Evolutionary conservation across 495 filamentous ascomycete genomes (phyloP).

Genomic region (Aspergillus cavernicola): DNA sequence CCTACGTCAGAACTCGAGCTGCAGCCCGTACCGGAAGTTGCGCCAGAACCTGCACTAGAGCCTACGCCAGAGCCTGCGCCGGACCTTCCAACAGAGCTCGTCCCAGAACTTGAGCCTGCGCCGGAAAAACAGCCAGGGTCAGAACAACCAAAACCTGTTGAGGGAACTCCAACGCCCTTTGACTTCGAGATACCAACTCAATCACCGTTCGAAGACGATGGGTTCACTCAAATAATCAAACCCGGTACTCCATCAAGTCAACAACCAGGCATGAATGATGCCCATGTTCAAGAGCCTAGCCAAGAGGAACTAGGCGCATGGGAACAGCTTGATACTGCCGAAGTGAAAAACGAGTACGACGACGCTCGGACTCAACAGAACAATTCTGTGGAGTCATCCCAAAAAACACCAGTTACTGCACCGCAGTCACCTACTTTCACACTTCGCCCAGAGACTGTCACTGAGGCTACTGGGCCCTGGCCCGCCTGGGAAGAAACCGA

Average conservation of each 20-base stretch:
- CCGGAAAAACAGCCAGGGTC: conserved; percentile 14
- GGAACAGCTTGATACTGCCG: conserved; percentile 7
- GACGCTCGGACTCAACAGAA: conserved; percentile 16
- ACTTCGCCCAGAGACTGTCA: conserved; percentile 15
- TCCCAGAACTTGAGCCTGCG: conserved; percentile 17
- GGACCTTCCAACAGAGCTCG: conserved; percentile 6
- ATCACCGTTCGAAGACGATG: conserved; percentile 19
- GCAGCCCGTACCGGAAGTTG: not conserved
- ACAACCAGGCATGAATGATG: conserved; percentile 21
- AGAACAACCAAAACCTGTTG: conserved; percentile 20
- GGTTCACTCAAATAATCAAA: conserved; percentile 15
- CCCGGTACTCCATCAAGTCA: conserved; percentile 17
- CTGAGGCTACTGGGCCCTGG: not conserved
- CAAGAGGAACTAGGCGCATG: conserved; percentile 17
- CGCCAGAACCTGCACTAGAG: conserved; percentile 1
- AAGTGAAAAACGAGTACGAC: conserved; percentile 12
- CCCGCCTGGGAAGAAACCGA: conserved; percentile 8
- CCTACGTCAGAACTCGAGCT: conserved; percentile 5
- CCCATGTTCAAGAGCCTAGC: conserved; percentile 9
- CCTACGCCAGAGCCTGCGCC: conserved; percentile 1
- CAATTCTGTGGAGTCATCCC: conserved; percentile 12
- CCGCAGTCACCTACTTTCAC: conserved; percentile 26
- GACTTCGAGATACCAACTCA: conserved; percentile 20
- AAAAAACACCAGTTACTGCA: conserved; percentile 23
- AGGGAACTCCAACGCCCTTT: conserved; percentile 18